These are phyloP conservation scores for Amaranthus palmeri DNA, from an alignment of 148 eudicot genomes.

Conservation along the genomic window DNA sequence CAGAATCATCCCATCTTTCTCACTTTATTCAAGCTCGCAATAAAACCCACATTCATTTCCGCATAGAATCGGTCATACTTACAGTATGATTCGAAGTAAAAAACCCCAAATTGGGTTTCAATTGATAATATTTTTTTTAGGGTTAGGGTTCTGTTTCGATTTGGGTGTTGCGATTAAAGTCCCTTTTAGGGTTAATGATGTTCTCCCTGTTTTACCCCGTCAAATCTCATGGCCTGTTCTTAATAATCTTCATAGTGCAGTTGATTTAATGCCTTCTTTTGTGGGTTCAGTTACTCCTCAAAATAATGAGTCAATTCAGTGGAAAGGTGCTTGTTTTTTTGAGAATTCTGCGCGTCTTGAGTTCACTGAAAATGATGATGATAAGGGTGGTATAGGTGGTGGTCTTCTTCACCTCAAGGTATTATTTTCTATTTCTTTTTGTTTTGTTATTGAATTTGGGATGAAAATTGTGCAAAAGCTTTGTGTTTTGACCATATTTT, in stretches of 20 bases:
- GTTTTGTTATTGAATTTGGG: neutral
- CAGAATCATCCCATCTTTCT: neutral
- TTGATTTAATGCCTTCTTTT: constrained; percentile 80
- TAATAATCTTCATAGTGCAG: constrained; percentile 74
- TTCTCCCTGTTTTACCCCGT: constrained; percentile 76
- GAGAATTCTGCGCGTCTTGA: constrained; percentile 65
- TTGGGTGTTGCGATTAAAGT: constrained; percentile 56
- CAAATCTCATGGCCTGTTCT: constrained; percentile 93
- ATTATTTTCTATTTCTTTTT: constrained; percentile 2
- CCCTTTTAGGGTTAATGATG: constrained; percentile 70
- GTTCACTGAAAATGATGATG: constrained; percentile 39
- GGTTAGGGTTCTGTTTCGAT: constrained; percentile 45
- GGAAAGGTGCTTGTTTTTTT: constrained; percentile 90
- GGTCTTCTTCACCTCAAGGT: constrained; percentile 76
- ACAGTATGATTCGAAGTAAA: constrained; percentile 17
- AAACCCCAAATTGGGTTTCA: constrained; percentile 12
- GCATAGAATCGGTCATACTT: neutral
- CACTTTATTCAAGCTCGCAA: neutral
- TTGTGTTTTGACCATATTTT: too few relatives aligned
- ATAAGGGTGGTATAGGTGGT: constrained; percentile 56
- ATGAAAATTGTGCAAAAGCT: neutral
- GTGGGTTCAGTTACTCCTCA: constrained; percentile 65
- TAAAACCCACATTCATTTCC: neutral
- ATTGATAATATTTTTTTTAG: constrained; percentile 24
- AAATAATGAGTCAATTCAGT: constrained; percentile 41